phyloP scores from a whole-genome alignment of 768 basidiomycete species.

The Mycena latifolia region DNA sequence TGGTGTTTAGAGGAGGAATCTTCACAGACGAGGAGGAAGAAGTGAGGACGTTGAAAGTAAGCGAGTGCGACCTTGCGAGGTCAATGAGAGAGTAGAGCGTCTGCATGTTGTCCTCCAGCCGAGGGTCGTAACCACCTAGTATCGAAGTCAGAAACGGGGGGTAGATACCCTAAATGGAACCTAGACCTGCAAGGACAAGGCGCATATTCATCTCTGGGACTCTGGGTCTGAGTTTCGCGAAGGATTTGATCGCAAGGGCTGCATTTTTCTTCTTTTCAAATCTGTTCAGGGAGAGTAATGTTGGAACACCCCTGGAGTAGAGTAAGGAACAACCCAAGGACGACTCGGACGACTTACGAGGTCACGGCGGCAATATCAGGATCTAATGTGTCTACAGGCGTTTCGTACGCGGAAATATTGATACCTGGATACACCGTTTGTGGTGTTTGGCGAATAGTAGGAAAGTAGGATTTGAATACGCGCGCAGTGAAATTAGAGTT shows the following conservation, averaged over 20 bases:
- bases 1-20: slow-evolving; percentile 57
- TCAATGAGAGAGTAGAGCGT: slow-evolving; percentile 70
- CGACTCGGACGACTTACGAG: slow-evolving; percentile 64
- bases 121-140: slow-evolving; percentile 90
- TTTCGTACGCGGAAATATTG: slow-evolving; percentile 80
- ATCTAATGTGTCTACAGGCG: slow-evolving; percentile 53
- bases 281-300: slow-evolving; percentile 90
- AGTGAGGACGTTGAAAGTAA: slow-evolving; percentile 68
- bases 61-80: slow-evolving; percentile 62
- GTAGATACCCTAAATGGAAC: neutral
- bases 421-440: slow-evolving; percentile 97
- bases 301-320: slow-evolving; percentile 67
- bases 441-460: slow-evolving; percentile 70
- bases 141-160: slow-evolving; percentile 1
- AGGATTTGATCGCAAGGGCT: slow-evolving; percentile 83
- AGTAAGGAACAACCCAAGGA: slow-evolving; percentile 1
- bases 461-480: slow-evolving; percentile 83
- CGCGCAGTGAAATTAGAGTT: slow-evolving; percentile 93
- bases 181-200: slow-evolving; percentile 77
- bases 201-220: slow-evolving; percentile 57
- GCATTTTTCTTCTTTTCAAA: slow-evolving; percentile 97
- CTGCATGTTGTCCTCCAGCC: slow-evolving; percentile 74
- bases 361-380: slow-evolving; percentile 65
- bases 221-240: slow-evolving; percentile 64
- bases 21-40: slow-evolving; percentile 27